Evolutionary conservation across 306 rosid genomes (phyloP).

Genomic region (Prunus salicina): DNA sequence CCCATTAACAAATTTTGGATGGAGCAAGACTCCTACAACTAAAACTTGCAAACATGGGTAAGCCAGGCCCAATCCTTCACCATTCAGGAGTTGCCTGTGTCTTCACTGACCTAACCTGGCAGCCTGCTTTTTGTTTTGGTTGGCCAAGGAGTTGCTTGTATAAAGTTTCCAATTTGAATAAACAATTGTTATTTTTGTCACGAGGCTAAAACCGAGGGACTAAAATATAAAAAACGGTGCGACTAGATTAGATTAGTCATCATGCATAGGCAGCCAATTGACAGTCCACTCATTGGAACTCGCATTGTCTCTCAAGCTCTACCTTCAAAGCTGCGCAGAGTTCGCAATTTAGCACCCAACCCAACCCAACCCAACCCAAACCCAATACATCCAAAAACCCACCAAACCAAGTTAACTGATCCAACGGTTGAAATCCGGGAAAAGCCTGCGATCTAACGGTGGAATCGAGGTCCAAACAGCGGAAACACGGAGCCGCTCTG

Average conservation of each 20-base stretch:
- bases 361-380: neutral
- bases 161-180: no score
- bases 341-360: neutral
- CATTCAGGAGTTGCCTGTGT: no score
- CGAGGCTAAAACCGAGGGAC: neutral
- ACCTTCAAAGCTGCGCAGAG: neutral
- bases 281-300: neutral
- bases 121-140: no score
- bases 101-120: no score
- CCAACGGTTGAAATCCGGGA: neutral
- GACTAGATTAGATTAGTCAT: neutral
- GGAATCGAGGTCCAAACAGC: neutral
- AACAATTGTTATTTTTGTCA: no score
- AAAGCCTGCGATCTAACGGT: conserved; percentile 11
- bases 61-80: neutral
- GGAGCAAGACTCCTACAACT: neutral
- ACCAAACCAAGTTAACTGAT: neutral
- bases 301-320: neutral
- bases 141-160: no score
- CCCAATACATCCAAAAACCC: neutral
- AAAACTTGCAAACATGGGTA: neutral
- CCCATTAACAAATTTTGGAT: neutral
- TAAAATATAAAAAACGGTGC: neutral
- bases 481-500: conserved; percentile 75
- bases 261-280: neutral